Evolutionary conservation across 257 asterid species (phyloP), one percentile per base, ranked within the genome.

Genomic region (Henckelia pumila): DNA sequence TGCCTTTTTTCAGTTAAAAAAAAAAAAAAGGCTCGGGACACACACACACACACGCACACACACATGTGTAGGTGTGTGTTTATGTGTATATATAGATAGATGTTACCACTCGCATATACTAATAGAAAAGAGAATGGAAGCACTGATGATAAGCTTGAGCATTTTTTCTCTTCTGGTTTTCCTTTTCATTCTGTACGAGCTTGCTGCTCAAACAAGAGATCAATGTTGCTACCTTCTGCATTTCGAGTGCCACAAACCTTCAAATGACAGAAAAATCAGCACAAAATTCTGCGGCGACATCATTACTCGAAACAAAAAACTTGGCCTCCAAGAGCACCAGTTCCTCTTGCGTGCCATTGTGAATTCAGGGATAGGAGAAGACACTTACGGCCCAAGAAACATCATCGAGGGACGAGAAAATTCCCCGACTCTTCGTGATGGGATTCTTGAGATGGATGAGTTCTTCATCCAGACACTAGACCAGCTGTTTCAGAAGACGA

Each of bases 331-430:
- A 1, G 78, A 78, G 57, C 29, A 78, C 75, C 69, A 77, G 50
- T 78, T 81, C 47, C 75, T 78, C 5, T 25, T 81, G 22, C 74
- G 77, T n/a, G 71, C 77, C 56, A 68, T 78, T 16, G 82, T 81
- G 56, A 79, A 52, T n/a, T 81, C 83, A 1, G 86, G 86, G 23
- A 78, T 81, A 40, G 86, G 86, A 3, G 86, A 78, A 70, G 73
- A 72, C 29, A 78, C 83, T 0, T 81, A 75, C 60, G 64, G 63
- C 21, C 86, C 86, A 17, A 44, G 83, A 40, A 78, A 78, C 74
- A 72, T 79, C 22, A 56, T 79, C 22, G 80, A 9, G 9, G 69
- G 78, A 24, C 76, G 78, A 0, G 76, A 79, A 35, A 64, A 62
- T 59, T 72, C 69, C 3, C 56, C 80, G 7, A 56, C 78, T 50